A percentile compares a stretch with the other conserved stretches of the same genome.
Conservation (phyloP, 495 filamentous ascomycete species). For the Penicillium cinerascens region DNA sequence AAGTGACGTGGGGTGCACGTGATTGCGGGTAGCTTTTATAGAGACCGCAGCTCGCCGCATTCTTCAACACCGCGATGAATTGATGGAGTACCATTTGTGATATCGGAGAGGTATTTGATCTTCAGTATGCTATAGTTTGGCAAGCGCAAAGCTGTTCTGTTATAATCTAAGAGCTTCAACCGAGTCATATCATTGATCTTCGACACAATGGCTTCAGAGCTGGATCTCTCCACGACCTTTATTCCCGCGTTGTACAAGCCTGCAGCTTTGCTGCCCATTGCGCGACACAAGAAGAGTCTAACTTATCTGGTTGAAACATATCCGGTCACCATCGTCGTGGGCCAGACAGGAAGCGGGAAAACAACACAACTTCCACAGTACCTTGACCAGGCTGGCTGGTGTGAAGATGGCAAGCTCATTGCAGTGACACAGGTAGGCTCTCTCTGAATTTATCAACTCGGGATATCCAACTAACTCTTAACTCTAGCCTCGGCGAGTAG, state of each 20-base stretch:
- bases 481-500: constrained; percentile 78
- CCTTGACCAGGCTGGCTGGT: constrained; percentile 87
- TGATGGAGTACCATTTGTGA: constrained; percentile 3
- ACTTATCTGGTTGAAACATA: constrained; percentile 73
- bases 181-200: background rate
- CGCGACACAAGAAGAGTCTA: constrained; percentile 68
- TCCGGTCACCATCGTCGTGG: constrained; percentile 79
- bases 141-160: background rate
- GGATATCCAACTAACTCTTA: constrained; percentile 14
- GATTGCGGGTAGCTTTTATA: constrained; percentile 26
- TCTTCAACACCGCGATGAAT: background rate
- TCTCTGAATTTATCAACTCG: background rate
- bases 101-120: background rate
- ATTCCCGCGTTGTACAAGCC: constrained; percentile 78
- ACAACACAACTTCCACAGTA: constrained; percentile 89
- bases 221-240: constrained; percentile 60
- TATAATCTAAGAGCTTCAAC: background rate
- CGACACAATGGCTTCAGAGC: constrained; percentile 39
- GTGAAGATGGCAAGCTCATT: constrained; percentile 74
- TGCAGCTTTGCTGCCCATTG: constrained; percentile 70
- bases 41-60: constrained; percentile 7
- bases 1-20: constrained; percentile 43
- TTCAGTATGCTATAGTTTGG: constrained; percentile 1
- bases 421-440: constrained; percentile 82
- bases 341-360: constrained; percentile 88